A percentile compares a stretch with the other conserved stretches of the same genome.
phyloP scores from a whole-genome alignment of 2,329 filamentous ascomycete species.

The Corinectria fuckeliana region DNA sequence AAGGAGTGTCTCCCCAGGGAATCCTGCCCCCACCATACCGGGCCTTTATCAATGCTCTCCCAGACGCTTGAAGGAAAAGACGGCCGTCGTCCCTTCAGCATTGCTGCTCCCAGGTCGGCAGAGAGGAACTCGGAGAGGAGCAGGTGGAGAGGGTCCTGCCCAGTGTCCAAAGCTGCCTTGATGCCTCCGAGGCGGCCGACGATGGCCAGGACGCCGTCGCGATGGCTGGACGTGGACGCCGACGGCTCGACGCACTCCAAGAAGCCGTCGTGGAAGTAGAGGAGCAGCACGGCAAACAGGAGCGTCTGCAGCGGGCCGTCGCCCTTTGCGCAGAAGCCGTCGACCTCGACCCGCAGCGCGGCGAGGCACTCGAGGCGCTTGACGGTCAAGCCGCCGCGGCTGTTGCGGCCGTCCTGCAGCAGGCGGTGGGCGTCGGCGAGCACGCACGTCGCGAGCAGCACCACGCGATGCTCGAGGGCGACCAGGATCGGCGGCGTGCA shows the following conservation, averaged over 20 bases:
- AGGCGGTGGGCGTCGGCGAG: slow-evolving; percentile 42
- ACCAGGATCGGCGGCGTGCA: slow-evolving; percentile 41
- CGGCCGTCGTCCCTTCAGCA: slow-evolving; percentile 47
- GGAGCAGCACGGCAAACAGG: slow-evolving; percentile 50
- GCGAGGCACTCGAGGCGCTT: slow-evolving; percentile 42
- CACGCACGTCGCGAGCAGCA: slow-evolving; percentile 42
- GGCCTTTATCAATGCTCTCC: slow-evolving; percentile 47
- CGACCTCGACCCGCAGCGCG: slow-evolving; percentile 42
- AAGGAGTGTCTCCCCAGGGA: slow-evolving; percentile 44
- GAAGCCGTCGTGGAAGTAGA: slow-evolving; percentile 51
- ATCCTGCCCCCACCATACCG: slow-evolving; percentile 52
- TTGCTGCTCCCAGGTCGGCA: slow-evolving; percentile 49
- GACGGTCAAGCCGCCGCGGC: slow-evolving; percentile 32
- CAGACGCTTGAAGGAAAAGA: slow-evolving; percentile 47
- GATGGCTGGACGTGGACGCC: slow-evolving; percentile 44
- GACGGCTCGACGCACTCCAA: slow-evolving; percentile 42
- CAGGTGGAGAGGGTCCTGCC: slow-evolving; percentile 43
- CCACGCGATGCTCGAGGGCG: slow-evolving; percentile 42
- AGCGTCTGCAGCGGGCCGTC: slow-evolving; percentile 42
- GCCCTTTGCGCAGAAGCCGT: slow-evolving; percentile 40
- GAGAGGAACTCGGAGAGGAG: slow-evolving; percentile 53
- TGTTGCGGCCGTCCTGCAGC: slow-evolving; percentile 41
- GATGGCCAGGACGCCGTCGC: slow-evolving; percentile 46
- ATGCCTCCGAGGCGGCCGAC: slow-evolving; percentile 42
- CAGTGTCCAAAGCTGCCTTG: slow-evolving; percentile 28